phyloP scores from a whole-genome alignment of 202 grass and related monocot species.

The Schoenoplectus tabernaemontani region DNA sequence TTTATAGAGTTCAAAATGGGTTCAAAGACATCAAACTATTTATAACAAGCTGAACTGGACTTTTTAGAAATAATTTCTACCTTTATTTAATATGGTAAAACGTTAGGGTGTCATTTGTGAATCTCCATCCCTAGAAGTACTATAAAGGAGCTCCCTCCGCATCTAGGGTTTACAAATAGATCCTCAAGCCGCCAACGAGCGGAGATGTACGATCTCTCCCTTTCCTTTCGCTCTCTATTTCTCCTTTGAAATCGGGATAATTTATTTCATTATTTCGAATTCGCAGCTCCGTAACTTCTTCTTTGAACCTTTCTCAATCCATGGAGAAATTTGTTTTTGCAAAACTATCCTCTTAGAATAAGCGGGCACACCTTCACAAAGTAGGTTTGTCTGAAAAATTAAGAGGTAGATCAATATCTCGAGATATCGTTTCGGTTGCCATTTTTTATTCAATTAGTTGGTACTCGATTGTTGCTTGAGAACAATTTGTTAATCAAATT shows the following conservation, averaged over 20 bases:
- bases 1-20: background rate
- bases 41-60: background rate
- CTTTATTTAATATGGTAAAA: background rate
- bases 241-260: background rate
- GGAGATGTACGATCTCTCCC: background rate
- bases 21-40: background rate
- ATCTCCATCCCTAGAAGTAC: background rate
- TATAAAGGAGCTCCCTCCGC: background rate
- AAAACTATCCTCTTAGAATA: slow-evolving; percentile 6
- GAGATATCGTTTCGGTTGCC: slow-evolving; percentile 85
- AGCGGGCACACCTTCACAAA: background rate
- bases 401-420: slow-evolving; percentile 49
- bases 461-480: slow-evolving; percentile 67
- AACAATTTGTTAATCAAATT: slow-evolving; percentile 5
- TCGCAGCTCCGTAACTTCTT: background rate
- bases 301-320: background rate
- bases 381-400: slow-evolving; percentile 23
- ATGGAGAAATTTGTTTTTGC: background rate
- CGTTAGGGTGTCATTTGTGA: background rate
- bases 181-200: background rate
- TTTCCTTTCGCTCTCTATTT: background rate
- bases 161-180: background rate
- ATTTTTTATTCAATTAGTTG: slow-evolving; percentile 34
- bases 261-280: background rate
- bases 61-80: background rate